phyloP scores from a whole-genome alignment of 768 basidiomycete genomes.

The Suillus variegatus region DNA sequence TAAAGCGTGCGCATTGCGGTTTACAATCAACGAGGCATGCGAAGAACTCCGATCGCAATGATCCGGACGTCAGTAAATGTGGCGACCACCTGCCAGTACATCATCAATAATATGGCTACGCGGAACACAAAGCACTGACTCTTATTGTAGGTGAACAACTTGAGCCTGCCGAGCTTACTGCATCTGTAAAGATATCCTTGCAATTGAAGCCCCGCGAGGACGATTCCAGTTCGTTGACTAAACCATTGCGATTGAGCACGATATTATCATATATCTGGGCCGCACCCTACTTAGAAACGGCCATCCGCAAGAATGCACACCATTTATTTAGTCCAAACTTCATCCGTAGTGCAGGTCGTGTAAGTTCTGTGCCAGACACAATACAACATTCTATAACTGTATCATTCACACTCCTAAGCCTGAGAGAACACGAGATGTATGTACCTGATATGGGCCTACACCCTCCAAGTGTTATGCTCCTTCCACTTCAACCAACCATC shows the following conservation, averaged over 20 bases:
- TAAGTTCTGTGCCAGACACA: conserved; percentile 69
- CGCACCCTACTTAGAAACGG: conserved; percentile 1
- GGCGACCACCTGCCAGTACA: conserved; percentile 55
- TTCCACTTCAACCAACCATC: conserved; percentile 68
- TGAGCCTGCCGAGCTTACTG: conserved; percentile 49
- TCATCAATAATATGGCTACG: conserved; percentile 11
- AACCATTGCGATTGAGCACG: conserved; percentile 72
- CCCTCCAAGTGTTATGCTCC: conserved; percentile 63
- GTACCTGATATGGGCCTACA: conserved; percentile 60
- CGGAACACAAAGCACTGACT: conserved; percentile 41
- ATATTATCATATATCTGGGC: conserved; percentile 53
- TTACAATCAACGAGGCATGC: conserved; percentile 58
- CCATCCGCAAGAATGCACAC: conserved; percentile 12
- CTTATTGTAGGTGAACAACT: conserved; percentile 49
- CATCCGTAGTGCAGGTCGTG: conserved; percentile 73
- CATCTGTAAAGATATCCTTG: conserved; percentile 67
- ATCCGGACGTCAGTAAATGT: conserved; percentile 73
- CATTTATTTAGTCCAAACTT: conserved; percentile 79
- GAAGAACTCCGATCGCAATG: conserved; percentile 67
- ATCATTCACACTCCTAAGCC: conserved; percentile 11
- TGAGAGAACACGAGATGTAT: conserved; percentile 23
- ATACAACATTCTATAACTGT: conserved; percentile 50
- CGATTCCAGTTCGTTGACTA: conserved; percentile 68
- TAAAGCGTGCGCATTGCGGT: conserved; percentile 67
- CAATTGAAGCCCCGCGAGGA: conserved; percentile 73